phyloP scores from a whole-genome alignment of 257 asterid species.

The Solanum okadae region DNA sequence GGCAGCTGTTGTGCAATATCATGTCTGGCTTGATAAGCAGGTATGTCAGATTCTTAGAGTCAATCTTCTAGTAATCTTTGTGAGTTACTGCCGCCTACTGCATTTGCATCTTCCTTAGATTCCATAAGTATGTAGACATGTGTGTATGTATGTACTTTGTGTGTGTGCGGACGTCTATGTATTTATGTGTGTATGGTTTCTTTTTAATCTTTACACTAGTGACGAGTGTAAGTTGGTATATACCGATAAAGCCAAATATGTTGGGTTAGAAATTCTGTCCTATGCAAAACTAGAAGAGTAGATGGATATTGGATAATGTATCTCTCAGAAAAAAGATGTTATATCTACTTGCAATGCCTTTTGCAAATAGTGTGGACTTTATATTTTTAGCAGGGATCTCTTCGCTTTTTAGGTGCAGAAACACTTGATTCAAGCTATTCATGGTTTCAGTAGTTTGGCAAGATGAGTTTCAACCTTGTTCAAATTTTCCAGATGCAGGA shows the following conservation, averaged over 20 bases:
- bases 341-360: not conserved
- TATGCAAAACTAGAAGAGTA: not conserved
- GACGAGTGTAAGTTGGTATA: not conserved
- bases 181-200: not conserved
- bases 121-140: not conserved
- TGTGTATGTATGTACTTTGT: not conserved
- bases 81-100: not conserved
- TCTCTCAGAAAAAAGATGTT: not conserved
- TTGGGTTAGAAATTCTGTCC: not conserved
- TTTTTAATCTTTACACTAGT: not conserved
- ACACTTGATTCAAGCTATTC: not conserved
- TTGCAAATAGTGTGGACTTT: not conserved
- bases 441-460: not conserved
- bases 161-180: not conserved
- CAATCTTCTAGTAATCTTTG: not conserved
- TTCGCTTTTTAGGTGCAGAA: not conserved
- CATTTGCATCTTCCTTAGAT: not conserved
- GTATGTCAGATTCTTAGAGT: slow-evolving; percentile 11
- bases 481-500: slow-evolving; percentile 62
- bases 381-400: not conserved
- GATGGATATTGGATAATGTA: not conserved
- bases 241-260: not conserved
- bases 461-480: not conserved
- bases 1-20: slow-evolving; percentile 93
- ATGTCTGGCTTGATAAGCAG: slow-evolving; percentile 89